phyloP scores from a whole-genome alignment of 805 yeast genomes.

The Zygoascus tannicola region DNA sequence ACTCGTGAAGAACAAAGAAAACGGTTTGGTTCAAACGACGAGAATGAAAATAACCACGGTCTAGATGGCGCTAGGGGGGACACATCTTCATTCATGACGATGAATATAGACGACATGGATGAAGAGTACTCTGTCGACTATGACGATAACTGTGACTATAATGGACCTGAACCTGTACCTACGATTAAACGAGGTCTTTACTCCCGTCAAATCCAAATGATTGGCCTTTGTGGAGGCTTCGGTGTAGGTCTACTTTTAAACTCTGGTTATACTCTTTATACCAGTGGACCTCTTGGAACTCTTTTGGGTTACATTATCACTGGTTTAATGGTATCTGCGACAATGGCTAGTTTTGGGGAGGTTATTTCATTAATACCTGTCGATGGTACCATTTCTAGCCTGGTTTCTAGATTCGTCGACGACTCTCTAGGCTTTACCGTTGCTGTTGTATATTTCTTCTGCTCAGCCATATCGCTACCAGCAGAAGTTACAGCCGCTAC shows the following conservation, averaged over 20 bases:
- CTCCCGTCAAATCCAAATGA: slow-evolving; percentile 65
- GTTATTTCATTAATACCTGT: slow-evolving; percentile 72
- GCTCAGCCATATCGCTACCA: slow-evolving; percentile 64
- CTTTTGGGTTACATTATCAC: slow-evolving; percentile 55
- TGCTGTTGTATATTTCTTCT: slow-evolving; percentile 67
- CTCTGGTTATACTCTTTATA: slow-evolving; percentile 62
- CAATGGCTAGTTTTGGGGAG: slow-evolving; percentile 70
- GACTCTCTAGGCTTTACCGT: slow-evolving; percentile 52
- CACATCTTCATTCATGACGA: slow-evolving; percentile 16
- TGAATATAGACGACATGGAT: slow-evolving; percentile 21
- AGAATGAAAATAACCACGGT: background rate
- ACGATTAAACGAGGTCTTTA: slow-evolving; percentile 39
- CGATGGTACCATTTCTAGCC: slow-evolving; percentile 70
- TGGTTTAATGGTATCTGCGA: slow-evolving; percentile 56
- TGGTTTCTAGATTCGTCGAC: slow-evolving; percentile 60
- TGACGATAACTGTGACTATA: slow-evolving; percentile 10
- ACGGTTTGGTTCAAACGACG: background rate
- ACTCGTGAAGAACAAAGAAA: slow-evolving; percentile 13
- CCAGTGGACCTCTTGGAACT: slow-evolving; percentile 73
- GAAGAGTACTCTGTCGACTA: slow-evolving; percentile 16
- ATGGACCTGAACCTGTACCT: slow-evolving; percentile 9
- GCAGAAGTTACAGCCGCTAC: slow-evolving; percentile 76
- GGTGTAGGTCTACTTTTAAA: slow-evolving; percentile 68
- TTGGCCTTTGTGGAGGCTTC: slow-evolving; percentile 67
- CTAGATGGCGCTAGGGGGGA: background rate